These are phyloP conservation scores for Poterioochromonas sp. DNA, from an alignment of 352 stramenopile species.

Conservation along the genomic window DNA sequence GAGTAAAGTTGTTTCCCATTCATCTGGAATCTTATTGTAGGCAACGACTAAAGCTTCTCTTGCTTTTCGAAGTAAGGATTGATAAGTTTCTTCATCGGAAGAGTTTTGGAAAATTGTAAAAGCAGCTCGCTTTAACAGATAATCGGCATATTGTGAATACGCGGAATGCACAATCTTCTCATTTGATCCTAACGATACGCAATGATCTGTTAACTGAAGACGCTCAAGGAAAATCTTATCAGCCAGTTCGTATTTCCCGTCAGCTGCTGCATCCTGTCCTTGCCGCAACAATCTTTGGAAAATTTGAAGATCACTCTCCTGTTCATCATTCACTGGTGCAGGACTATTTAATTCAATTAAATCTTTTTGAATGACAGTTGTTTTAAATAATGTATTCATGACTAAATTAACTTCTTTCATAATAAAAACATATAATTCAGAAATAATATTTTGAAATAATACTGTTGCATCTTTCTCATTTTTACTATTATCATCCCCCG, in stretches of 20 bases:
- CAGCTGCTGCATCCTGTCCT: background rate
- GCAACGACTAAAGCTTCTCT: slow-evolving; percentile 11
- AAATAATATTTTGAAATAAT: background rate
- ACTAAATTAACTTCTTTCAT: slow-evolving; percentile 32
- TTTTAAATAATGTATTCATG: slow-evolving; percentile 18
- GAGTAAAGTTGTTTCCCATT: background rate
- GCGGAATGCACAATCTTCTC: background rate
- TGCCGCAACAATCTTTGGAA: background rate
- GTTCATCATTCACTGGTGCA: slow-evolving; percentile 6
- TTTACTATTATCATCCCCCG: background rate
- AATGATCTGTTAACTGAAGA: slow-evolving; percentile 10
- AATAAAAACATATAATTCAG: slow-evolving; percentile 33
- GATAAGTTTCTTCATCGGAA: background rate
- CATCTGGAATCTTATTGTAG: background rate
- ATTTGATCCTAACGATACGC: background rate
- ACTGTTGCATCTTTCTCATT: background rate
- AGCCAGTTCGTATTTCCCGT: background rate
- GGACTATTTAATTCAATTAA: slow-evolving; percentile 12
- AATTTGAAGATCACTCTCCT: background rate
- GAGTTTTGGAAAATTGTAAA: background rate
- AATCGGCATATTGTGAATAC: background rate
- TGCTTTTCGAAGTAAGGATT: background rate
- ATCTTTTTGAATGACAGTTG: slow-evolving; percentile 7
- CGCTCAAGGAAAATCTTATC: slow-evolving; percentile 20
- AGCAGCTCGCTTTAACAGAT: background rate